phyloP scores from a whole-genome alignment of 768 basidiomycete species.

The Xerocomellus dryophilus region DNA sequence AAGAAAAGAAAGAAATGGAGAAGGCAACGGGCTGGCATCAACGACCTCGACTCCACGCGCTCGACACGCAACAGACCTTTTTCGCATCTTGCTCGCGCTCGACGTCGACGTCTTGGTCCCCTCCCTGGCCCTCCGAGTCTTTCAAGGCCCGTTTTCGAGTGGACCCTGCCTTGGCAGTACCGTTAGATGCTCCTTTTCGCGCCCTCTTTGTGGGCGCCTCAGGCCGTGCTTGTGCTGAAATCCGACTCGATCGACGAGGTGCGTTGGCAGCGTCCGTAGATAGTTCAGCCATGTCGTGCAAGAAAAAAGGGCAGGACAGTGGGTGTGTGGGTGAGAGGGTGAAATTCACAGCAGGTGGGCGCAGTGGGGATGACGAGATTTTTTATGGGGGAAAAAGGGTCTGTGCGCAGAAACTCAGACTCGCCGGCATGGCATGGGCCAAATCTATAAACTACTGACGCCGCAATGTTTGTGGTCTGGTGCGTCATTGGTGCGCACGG shows the following conservation, averaged over 20 bases:
- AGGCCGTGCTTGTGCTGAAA: conserved; percentile 48
- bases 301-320: background rate
- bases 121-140: conserved; percentile 18
- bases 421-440: conserved; percentile 18
- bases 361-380: conserved; percentile 8
- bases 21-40: background rate
- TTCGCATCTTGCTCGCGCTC: conserved; percentile 21
- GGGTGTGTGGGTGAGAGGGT: background rate
- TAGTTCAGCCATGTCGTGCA: conserved; percentile 11
- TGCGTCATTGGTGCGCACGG: conserved; percentile 5
- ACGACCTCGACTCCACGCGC: background rate
- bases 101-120: conserved; percentile 11
- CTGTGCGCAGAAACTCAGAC: conserved; percentile 25
- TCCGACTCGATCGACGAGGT: conserved; percentile 55
- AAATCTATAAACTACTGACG: conserved; percentile 14
- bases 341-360: background rate
- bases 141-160: conserved; percentile 36
- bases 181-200: conserved; percentile 20
- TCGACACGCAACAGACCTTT: conserved; percentile 21
- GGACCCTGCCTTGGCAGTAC: conserved; percentile 32
- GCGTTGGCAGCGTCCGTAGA: conserved; percentile 21
- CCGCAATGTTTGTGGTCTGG: background rate
- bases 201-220: conserved; percentile 18
- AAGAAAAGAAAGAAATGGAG: background rate
- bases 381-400: conserved; percentile 14